phyloP scores from a whole-genome alignment of 257 asterid species.

The Jacaranda copaia region DNA sequence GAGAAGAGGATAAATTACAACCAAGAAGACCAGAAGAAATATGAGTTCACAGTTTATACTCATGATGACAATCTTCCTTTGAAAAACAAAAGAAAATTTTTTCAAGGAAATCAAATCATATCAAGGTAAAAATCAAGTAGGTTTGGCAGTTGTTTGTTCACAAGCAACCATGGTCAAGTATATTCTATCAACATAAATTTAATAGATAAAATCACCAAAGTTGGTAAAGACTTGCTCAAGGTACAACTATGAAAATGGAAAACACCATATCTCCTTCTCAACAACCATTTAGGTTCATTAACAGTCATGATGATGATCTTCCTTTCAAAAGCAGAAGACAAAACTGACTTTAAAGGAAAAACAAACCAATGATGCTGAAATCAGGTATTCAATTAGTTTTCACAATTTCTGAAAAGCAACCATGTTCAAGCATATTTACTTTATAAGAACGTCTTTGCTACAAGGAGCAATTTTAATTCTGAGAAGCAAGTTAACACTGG shows the following conservation, averaged over 20 bases:
- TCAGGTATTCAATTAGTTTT: slow-evolving; percentile 6
- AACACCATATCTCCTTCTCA: not conserved
- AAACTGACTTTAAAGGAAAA: not conserved
- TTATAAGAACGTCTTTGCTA: not conserved
- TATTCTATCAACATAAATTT: not conserved
- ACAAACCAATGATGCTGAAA: not conserved
- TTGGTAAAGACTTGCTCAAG: not conserved
- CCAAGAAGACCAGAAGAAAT: slow-evolving; percentile 19
- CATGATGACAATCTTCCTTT: slow-evolving; percentile 11
- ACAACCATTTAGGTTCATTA: not conserved
- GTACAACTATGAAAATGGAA: not conserved
- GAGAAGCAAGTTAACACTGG: not conserved
- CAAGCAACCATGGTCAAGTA: slow-evolving; percentile 3
- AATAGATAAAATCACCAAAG: not conserved
- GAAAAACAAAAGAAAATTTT: not conserved
- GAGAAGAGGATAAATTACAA: slow-evolving; percentile 26
- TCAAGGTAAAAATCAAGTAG: not conserved
- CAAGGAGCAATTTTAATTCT: not conserved
- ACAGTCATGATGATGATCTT: not conserved
- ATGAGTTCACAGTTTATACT: not conserved
- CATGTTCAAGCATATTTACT: not conserved
- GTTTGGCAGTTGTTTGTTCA: slow-evolving; percentile 2
- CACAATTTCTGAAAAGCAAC: not conserved
- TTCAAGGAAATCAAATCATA: not conserved
- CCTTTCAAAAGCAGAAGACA: not conserved